These are phyloP conservation scores for Mycena metata DNA, from an alignment of 768 basidiomycete species.

Conservation along the genomic window DNA sequence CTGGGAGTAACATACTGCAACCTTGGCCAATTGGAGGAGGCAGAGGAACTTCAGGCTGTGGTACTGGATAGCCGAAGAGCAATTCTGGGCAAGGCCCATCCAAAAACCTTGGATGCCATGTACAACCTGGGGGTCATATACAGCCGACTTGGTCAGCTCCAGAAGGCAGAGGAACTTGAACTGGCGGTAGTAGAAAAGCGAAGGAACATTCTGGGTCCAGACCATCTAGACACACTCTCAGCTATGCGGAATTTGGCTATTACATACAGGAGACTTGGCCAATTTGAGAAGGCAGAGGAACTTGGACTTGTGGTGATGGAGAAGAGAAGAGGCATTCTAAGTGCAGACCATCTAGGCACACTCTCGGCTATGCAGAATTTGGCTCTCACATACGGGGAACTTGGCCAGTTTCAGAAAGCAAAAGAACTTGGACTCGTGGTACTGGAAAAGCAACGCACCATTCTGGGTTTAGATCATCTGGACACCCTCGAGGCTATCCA, in stretches of 20 bases:
- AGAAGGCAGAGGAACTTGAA: not conserved
- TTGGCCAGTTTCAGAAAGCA: slow-evolving; percentile 22
- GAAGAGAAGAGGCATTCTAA: slow-evolving; percentile 18
- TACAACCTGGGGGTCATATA: not conserved
- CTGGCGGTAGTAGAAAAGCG: not conserved
- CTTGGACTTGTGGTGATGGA: slow-evolving; percentile 27
- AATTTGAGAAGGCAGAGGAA: slow-evolving; percentile 22
- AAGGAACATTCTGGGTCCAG: not conserved
- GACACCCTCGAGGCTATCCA: slow-evolving; percentile 25
- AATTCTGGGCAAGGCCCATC: not conserved
- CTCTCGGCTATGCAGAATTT: not conserved
- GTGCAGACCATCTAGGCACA: slow-evolving; percentile 35
- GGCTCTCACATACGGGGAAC: slow-evolving; percentile 15
- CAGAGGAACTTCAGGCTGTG: not conserved
- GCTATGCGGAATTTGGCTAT: too few species aligned
- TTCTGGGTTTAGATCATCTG: slow-evolving; percentile 35
- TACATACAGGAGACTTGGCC: slow-evolving; percentile 22
- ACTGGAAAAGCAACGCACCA: slow-evolving; percentile 11
- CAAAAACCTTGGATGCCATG: not conserved
- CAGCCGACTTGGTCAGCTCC: not conserved
- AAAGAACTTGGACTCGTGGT: slow-evolving; percentile 24
- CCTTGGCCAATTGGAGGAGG: not conserved
- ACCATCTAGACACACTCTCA: not conserved
- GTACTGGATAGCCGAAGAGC: not conserved
- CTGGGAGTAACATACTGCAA: not conserved